Evolutionary conservation across 2,329 filamentous ascomycete species (phyloP).

Genomic region (Pestalotiopsis sp.): DNA sequence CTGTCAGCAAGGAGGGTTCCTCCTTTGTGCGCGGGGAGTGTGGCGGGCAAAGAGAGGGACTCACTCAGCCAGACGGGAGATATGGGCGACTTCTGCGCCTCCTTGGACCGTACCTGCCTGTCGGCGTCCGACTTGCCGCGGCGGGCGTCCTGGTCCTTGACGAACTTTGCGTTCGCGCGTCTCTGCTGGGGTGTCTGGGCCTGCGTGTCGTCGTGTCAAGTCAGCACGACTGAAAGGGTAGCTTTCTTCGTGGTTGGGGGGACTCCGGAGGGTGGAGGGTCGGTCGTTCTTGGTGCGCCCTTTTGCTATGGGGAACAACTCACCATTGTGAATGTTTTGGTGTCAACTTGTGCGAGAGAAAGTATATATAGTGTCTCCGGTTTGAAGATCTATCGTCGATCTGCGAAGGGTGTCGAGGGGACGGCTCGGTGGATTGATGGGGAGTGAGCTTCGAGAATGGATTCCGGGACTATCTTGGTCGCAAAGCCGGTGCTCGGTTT

Average conservation of each 20-base stretch:
- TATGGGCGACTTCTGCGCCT: conserved; percentile 60
- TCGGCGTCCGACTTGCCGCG: conserved; percentile 73
- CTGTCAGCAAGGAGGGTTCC: neutral
- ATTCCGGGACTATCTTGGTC: neutral
- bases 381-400: neutral
- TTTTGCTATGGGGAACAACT: neutral
- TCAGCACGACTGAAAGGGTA: neutral
- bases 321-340: conserved; percentile 29
- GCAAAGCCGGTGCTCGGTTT: neutral
- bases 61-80: conserved; percentile 66
- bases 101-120: conserved; percentile 62
- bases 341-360: neutral
- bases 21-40: neutral
- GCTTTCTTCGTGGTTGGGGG: neutral
- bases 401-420: neutral
- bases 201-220: conserved; percentile 40
- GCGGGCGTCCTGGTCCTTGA: conserved; percentile 69
- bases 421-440: neutral
- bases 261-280: neutral
- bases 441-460: neutral
- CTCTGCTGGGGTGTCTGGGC: conserved; percentile 85
- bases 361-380: neutral
- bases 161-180: conserved; percentile 78
- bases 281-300: too few relatives aligned
- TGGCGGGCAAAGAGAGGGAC: conserved; percentile 23